Evolutionary conservation across 1,284 basidiomycete genomes (phyloP).

Genomic region (Volvariella surrecta): DNA sequence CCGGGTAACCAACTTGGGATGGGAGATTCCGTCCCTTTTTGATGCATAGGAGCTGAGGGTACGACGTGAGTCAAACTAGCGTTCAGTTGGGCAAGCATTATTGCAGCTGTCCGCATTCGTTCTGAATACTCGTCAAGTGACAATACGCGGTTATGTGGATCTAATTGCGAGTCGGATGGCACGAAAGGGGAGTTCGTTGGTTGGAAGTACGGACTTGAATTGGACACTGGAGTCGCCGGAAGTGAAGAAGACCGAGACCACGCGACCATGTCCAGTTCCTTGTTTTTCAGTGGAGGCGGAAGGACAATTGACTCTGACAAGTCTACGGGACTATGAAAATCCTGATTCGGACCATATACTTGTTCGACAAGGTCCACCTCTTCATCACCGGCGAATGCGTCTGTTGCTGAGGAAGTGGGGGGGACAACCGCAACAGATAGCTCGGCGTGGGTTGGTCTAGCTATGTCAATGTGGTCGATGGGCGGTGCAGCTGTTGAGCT

Average conservation of each 20-base stretch:
- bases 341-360: conserved; percentile 73
- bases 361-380: conserved; percentile 95
- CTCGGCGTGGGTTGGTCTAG: conserved; percentile 5
- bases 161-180: conserved; percentile 10
- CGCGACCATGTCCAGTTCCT: conserved; percentile 74
- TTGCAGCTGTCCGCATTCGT: conserved; percentile 95
- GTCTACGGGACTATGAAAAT: conserved; percentile 64
- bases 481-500: conserved; percentile 13
- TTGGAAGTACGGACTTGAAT: conserved; percentile 9
- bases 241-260: conserved; percentile 67
- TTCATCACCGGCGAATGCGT: conserved; percentile 47
- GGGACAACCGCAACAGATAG: conserved; percentile 15
- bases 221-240: conserved; percentile 27
- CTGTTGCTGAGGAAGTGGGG: conserved; percentile 18
- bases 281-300: conserved; percentile 79
- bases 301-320: conserved; percentile 76
- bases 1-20: conserved; percentile 53
- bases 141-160: conserved; percentile 18
- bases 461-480: conserved; percentile 13
- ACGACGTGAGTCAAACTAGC: conserved; percentile 64
- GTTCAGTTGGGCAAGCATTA: conserved; percentile 97
- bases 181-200: conserved; percentile 11
- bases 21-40: conserved; percentile 14
- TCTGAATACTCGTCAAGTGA: conserved; percentile 96
- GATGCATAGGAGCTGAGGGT: conserved; percentile 25